Conservation (phyloP, 495 filamentous ascomycete species). For the Penicillium atrosanguineum region DNA sequence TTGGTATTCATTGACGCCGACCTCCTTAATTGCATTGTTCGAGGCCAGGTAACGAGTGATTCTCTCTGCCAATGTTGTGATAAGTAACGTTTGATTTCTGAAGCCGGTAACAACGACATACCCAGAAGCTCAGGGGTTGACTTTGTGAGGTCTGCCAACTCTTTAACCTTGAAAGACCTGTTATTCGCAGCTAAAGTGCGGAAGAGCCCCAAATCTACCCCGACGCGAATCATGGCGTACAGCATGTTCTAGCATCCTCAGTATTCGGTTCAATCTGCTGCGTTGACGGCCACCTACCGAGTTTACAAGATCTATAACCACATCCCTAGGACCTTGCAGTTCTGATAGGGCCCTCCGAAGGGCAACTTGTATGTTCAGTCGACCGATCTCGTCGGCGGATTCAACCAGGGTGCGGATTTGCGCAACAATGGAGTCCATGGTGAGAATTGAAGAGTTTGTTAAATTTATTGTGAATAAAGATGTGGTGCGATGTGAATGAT, state of each 20-base stretch:
- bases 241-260: constrained; percentile 19
- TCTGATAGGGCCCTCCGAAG: constrained; percentile 18
- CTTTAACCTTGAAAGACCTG: constrained; percentile 19
- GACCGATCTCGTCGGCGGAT: constrained; percentile 21
- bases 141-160: constrained; percentile 29
- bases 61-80: constrained; percentile 26
- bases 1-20: constrained; percentile 27
- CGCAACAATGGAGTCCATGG: constrained; percentile 27
- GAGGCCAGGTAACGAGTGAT: constrained; percentile 46
- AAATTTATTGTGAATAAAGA: no score
- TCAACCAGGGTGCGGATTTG: constrained; percentile 22
- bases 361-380: constrained; percentile 16
- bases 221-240: constrained; percentile 25
- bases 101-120: not conserved
- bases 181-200: constrained; percentile 21
- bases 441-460: not conserved
- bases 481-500: no score
- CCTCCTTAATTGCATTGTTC: constrained; percentile 35
- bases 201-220: constrained; percentile 37
- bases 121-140: constrained; percentile 31
- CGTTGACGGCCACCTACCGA: constrained; percentile 10
- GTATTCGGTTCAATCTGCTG: not conserved
- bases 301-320: constrained; percentile 14
- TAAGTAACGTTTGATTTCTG: not conserved
- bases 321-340: constrained; percentile 22